Conservation (phyloP, 1,284 basidiomycete species). For the Peniophora sp. region DNA sequence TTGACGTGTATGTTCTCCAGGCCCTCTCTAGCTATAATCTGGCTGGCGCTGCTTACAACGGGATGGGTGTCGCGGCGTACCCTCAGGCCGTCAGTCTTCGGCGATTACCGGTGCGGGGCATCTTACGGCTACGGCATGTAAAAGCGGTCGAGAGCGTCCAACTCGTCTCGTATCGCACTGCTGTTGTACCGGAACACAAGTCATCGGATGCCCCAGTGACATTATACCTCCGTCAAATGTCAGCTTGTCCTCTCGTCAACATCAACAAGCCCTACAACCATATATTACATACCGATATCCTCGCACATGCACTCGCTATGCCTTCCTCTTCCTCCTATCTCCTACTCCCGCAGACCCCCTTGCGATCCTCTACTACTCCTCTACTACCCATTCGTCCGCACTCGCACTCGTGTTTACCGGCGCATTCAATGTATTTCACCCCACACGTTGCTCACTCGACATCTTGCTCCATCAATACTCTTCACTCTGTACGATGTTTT, state of each 20-base stretch:
- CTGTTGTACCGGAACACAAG: no score
- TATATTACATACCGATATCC: no score
- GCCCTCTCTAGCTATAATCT: conserved; percentile 56
- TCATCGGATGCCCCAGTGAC: no score
- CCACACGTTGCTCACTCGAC: no score
- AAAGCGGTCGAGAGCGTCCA: conserved; percentile 15
- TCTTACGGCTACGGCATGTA: conserved; percentile 75
- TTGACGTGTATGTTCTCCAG: conserved; percentile 74
- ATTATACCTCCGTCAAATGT: background rate
- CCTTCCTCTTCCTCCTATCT: no score
- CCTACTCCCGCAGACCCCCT: no score
- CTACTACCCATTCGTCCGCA: no score
- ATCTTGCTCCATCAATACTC: background rate
- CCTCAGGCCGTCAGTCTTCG: conserved; percentile 43
- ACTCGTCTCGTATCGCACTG: no score
- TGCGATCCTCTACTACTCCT: no score
- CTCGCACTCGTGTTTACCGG: background rate
- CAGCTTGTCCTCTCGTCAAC: background rate
- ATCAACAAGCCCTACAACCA: background rate
- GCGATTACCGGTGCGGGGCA: conserved; percentile 61
- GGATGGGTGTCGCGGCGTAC: conserved; percentile 43
- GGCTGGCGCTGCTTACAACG: conserved; percentile 38
- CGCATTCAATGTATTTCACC: background rate
- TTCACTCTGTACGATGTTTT: no score
- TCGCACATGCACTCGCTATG: no score